Base-by-base conservation (phyloP, 352 stramenopile species). In the Globisporangium rhizosaccharum region DNA sequence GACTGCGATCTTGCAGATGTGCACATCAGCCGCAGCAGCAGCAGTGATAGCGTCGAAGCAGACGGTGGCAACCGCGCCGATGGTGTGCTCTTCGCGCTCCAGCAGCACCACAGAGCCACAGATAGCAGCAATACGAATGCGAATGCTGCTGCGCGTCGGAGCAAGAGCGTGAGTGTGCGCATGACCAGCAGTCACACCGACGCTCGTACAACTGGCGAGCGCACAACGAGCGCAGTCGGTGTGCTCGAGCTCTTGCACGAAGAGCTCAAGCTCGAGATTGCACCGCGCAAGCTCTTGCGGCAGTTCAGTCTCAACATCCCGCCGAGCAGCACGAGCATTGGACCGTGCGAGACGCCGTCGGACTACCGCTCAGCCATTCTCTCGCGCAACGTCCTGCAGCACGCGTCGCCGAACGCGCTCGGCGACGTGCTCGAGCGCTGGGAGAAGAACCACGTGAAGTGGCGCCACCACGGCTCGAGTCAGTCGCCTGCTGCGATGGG, bases 291-390 rank as follows among this genome's bases (percentile, higher is more conserved):
- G 20, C 59, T 93, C 25, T 63, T 88, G 60, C 76, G 84, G 2
- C 84, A 93, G 60, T 90, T 87, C 59, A 94, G 82, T 46, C 65
- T 94, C 55, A 92, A 84, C 44, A 82, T 92, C n/a, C 68, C 71
- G 3, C 75, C 79, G 1, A 71, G 64, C 37, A 70, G 68, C 46
- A 56, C 48, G 18, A 57, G 50, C 15, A 23, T 57, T 25, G 28
- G 36, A 15, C n/a, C 23, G 8, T 25, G 23, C 6, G 36, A 26
- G 9, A 47, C 52, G 33, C 44, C 41, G 37, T 33, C 55, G 6
- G 58, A 56, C 41, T 66, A 49, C 30, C 57, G 56, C 5, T 59
- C 50, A 7, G 25, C 53, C 3, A 36, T 67, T 41, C 44, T 57
- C 45, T 41, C 51, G 56, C 25, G 64, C 50, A 54, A 53, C n/a